phyloP scores from a whole-genome alignment of 768 basidiomycete species.

The Russula emetica region DNA sequence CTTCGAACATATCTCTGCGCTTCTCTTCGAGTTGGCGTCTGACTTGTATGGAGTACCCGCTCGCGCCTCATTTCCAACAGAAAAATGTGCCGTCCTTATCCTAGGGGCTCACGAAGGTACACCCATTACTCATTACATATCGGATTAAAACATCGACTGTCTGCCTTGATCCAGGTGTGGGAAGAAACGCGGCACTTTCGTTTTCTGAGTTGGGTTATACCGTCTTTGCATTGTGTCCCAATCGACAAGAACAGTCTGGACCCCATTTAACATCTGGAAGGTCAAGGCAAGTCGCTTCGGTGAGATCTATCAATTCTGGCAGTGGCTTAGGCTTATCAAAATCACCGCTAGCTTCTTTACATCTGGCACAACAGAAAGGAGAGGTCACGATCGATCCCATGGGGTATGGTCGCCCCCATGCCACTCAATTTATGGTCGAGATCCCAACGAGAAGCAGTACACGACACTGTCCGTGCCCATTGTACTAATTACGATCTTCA shows the following conservation, averaged over 20 bases:
- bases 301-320: slow-evolving; percentile 23
- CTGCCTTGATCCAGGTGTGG: slow-evolving; percentile 31
- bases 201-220: slow-evolving; percentile 37
- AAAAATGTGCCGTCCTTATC: slow-evolving; percentile 34
- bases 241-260: slow-evolving; percentile 18
- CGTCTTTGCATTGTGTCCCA: slow-evolving; percentile 34
- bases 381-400: slow-evolving; percentile 30
- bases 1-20: slow-evolving; percentile 20
- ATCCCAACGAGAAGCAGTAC: slow-evolving; percentile 32
- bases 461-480: slow-evolving; percentile 34
- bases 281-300: slow-evolving; percentile 30
- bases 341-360: slow-evolving; percentile 37
- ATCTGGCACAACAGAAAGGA: slow-evolving; percentile 36
- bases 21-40: slow-evolving; percentile 24
- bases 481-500: slow-evolving; percentile 32
- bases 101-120: slow-evolving; percentile 34
- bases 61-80: slow-evolving; percentile 29
- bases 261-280: neutral
- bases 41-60: slow-evolving; percentile 26
- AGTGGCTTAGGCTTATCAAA: too few relatives aligned
- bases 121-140: slow-evolving; percentile 2
- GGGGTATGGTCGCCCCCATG: slow-evolving; percentile 36
- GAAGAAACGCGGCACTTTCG: slow-evolving; percentile 32
- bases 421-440: slow-evolving; percentile 32
- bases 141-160: neutral